Evolutionary conservation across 1,284 basidiomycete species (phyloP).

Genomic region (Coniferiporia weirii): DNA sequence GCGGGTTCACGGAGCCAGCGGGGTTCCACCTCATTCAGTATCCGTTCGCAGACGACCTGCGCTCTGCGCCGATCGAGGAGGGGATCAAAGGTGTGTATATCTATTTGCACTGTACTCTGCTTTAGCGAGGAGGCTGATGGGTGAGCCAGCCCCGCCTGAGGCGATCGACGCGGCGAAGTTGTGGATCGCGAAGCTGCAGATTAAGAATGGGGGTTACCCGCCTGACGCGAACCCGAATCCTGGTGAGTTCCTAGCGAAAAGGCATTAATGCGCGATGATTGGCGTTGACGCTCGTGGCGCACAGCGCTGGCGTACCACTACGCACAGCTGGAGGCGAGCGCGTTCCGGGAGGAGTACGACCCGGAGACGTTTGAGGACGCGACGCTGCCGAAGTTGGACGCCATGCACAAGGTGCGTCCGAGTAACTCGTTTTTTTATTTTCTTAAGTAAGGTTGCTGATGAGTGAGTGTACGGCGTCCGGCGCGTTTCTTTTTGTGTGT

Average conservation of each 20-base stretch:
- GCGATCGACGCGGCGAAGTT: slow-evolving; percentile 64
- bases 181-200: slow-evolving; percentile 75
- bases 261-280: too few relatives aligned
- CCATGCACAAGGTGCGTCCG: slow-evolving; percentile 69
- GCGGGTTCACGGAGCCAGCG: slow-evolving; percentile 77
- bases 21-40: slow-evolving; percentile 91
- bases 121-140: not conserved
- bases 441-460: slow-evolving; percentile 8
- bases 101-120: not conserved
- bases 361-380: slow-evolving; percentile 71
- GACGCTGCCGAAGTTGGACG: slow-evolving; percentile 72
- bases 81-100: slow-evolving; percentile 47
- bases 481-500: too few relatives aligned
- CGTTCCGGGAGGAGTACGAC: slow-evolving; percentile 86
- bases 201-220: slow-evolving; percentile 77
- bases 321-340: slow-evolving; percentile 84
- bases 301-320: slow-evolving; percentile 81
- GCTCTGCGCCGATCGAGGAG: slow-evolving; percentile 61
- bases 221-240: slow-evolving; percentile 93
- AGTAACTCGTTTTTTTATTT: not conserved
- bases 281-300: slow-evolving; percentile 10
- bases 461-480: too few relatives aligned
- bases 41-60: slow-evolving; percentile 93
- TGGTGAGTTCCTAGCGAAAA: slow-evolving; percentile 57
- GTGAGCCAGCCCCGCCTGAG: slow-evolving; percentile 55